These are phyloP conservation scores for Podospora fimiseda DNA, from an alignment of 495 filamentous ascomycete species.

Conservation along the genomic window DNA sequence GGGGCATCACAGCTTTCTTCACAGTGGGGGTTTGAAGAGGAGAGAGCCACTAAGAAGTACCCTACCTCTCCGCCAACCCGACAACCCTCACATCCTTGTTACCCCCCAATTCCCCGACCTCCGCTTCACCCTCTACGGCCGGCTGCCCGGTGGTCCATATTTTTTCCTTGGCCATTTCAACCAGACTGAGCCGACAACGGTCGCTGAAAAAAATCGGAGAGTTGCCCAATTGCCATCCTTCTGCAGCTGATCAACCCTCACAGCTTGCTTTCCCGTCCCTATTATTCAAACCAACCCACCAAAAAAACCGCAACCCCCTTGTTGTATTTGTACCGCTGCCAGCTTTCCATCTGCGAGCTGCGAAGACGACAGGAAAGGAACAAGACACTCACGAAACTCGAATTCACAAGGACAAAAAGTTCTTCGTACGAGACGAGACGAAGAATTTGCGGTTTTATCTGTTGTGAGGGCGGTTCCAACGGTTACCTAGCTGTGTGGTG, in stretches of 20 bases:
- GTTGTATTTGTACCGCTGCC: not conserved
- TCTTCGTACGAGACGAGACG: too few species aligned
- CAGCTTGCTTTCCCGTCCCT: too few species aligned
- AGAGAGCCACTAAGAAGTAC: too few species aligned
- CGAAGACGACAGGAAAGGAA: conserved; percentile 1
- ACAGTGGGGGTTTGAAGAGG: not conserved
- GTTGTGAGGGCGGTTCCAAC: not conserved
- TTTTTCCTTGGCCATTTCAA: conserved; percentile 12
- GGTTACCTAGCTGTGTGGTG: not conserved
- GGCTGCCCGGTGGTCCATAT: conserved; percentile 7
- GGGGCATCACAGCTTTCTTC: not conserved
- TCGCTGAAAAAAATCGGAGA: conserved; percentile 12
- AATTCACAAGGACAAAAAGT: too few species aligned
- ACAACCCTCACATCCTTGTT: not conserved
- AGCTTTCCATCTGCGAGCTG: not conserved
- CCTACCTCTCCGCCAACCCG: too few species aligned
- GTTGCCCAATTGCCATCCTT: conserved; percentile 5
- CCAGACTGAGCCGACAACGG: conserved; percentile 16
- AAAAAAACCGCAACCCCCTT: not conserved
- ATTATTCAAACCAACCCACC: conserved; percentile 1
- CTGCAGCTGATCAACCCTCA: not conserved
- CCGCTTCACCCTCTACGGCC: conserved; percentile 2
- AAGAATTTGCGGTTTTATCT: conserved; percentile 4
- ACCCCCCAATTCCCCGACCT: conserved; percentile 11
- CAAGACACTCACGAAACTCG: not conserved